Conservation (phyloP, 495 filamentous ascomycete genomes). For the Geopyxis carbonaria region DNA sequence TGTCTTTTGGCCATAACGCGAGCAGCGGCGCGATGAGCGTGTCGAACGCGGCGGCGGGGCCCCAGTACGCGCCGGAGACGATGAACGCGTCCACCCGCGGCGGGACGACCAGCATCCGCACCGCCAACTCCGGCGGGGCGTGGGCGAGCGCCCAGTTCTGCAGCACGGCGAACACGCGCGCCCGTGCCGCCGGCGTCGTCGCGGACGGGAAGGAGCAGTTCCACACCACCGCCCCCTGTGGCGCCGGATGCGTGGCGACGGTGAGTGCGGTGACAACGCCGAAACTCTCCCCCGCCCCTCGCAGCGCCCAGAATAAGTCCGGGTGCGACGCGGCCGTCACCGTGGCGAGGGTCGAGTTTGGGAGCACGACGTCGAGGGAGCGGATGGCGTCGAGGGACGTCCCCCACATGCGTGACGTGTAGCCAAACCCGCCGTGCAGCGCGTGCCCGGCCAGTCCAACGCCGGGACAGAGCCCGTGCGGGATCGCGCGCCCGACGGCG, state of each 20-base stretch:
- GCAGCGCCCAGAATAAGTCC: conserved; percentile 40
- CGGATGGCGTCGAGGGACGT: conserved; percentile 46
- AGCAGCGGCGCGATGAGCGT: conserved; percentile 18
- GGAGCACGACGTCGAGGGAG: conserved; percentile 45
- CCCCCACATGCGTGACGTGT: conserved; percentile 47
- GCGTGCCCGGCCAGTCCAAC: conserved; percentile 60
- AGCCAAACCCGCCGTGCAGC: conserved; percentile 52
- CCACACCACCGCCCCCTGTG: conserved; percentile 22
- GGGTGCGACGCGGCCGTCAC: conserved; percentile 28
- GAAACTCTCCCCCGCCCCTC: conserved; percentile 44
- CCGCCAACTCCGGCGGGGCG: conserved; percentile 12
- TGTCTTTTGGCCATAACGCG: conserved; percentile 10
- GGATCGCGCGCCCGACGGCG: conserved; percentile 39
- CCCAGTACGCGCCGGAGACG: conserved; percentile 19
- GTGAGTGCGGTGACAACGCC: conserved; percentile 50
- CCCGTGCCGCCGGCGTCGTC: conserved; percentile 1
- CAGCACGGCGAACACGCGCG: conserved; percentile 10
- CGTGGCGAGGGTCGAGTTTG: conserved; percentile 35
- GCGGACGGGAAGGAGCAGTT: conserved; percentile 14
- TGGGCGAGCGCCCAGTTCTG: conserved; percentile 10
- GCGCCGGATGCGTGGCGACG: conserved; percentile 41
- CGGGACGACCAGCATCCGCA: conserved; percentile 9
- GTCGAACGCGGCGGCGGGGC: conserved; percentile 11
- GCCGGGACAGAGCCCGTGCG: conserved; percentile 21
- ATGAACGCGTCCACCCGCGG: conserved; percentile 4